These are phyloP conservation scores for Arthroderma sp. DNA, from an alignment of 2,329 filamentous ascomycete genomes.

Conservation along the genomic window DNA sequence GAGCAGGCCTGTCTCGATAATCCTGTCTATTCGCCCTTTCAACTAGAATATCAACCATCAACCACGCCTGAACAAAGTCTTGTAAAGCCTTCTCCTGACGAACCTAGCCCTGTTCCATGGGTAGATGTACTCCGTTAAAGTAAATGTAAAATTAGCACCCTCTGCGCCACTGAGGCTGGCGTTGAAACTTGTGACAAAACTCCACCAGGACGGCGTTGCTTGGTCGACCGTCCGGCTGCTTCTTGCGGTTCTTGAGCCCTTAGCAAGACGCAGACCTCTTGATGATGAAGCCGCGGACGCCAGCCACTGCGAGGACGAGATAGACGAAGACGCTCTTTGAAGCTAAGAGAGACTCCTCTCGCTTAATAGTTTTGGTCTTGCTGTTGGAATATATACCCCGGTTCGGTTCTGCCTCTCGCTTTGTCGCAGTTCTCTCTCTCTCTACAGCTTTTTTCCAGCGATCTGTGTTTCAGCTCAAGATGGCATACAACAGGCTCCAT, in stretches of 20 bases:
- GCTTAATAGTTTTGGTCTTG: too few species aligned
- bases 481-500: slow-evolving; percentile 6
- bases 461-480: not conserved
- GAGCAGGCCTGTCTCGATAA: too few species aligned
- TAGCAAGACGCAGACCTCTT: not conserved
- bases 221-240: not conserved
- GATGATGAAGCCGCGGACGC: not conserved
- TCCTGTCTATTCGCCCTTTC: too few species aligned
- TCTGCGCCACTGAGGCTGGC: not conserved
- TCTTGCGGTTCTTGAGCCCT: too few species aligned
- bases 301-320: not conserved
- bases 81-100: too few species aligned
- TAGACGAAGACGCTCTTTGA: not conserved
- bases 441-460: not conserved
- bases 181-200: too few species aligned
- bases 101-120: too few species aligned
- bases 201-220: too few species aligned
- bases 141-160: not conserved
- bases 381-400: not conserved
- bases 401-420: not conserved
- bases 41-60: too few species aligned
- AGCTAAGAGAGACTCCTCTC: not conserved
- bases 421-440: not conserved
- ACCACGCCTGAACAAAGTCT: too few species aligned
- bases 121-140: not conserved